Evolutionary conservation across 345 rosid genomes (phyloP).

Genomic region (Syzygium oleosum): DNA sequence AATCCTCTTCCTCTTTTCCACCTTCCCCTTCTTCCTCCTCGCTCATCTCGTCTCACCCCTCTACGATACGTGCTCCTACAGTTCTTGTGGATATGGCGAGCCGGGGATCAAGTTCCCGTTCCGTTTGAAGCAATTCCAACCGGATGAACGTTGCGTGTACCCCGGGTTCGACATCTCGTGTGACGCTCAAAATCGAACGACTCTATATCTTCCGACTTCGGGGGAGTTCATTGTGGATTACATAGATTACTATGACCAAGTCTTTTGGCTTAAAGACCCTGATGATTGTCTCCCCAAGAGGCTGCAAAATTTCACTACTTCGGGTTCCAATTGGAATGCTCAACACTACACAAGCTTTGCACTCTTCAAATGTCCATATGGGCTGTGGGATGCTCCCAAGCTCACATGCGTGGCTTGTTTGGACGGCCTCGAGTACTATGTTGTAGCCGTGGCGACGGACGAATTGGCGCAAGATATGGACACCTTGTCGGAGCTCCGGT

Average conservation of each 20-base stretch:
- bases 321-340: not conserved
- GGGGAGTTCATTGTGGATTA: not conserved
- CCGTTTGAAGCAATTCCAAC: not conserved
- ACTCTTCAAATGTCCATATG: not conserved
- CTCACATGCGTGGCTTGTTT: slow-evolving; percentile 4
- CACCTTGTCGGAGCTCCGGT: not conserved
- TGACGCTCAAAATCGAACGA: not conserved
- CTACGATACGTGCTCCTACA: not conserved
- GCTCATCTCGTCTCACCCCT: not conserved
- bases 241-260: not conserved
- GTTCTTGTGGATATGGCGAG: not conserved
- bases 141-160: not conserved
- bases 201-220: not conserved
- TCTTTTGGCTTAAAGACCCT: not conserved
- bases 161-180: slow-evolving; percentile 7
- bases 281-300: not conserved
- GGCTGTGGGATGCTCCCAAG: too few species aligned
- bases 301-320: not conserved
- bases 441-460: not conserved
- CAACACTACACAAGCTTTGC: not conserved
- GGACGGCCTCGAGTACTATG: slow-evolving; percentile 6
- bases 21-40: not conserved
- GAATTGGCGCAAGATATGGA: not conserved
- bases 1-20: not conserved
- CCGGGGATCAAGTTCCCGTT: not conserved